These are phyloP conservation scores for Xylariaceae sp. DNA, from an alignment of 2,329 filamentous ascomycete species.

Conservation along the genomic window DNA sequence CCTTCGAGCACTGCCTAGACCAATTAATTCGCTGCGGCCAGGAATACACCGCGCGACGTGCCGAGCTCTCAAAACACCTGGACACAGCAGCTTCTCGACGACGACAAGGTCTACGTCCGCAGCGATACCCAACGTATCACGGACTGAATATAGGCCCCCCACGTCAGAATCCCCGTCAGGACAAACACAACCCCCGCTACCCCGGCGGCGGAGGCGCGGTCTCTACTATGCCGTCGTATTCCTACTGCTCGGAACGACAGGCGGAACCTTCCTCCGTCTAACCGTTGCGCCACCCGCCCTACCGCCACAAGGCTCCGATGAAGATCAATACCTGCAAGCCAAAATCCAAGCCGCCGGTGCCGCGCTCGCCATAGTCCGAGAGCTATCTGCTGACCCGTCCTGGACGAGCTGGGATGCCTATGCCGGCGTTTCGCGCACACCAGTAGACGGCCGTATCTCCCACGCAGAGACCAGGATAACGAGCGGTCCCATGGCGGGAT, in stretches of 20 bases:
- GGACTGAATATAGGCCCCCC: background rate
- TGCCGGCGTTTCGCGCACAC: slow-evolving; percentile 12
- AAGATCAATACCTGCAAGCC: slow-evolving; percentile 39
- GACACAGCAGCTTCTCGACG: slow-evolving; percentile 9
- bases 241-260: slow-evolving; percentile 37
- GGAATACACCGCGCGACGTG: background rate
- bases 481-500: slow-evolving; percentile 39
- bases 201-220: slow-evolving; percentile 18
- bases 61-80: background rate
- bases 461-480: slow-evolving; percentile 30
- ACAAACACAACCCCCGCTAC: slow-evolving; percentile 22
- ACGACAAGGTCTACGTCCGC: slow-evolving; percentile 2
- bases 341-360: slow-evolving; percentile 41
- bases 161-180: background rate
- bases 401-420: slow-evolving; percentile 42
- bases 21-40: slow-evolving; percentile 1
- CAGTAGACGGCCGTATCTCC: background rate
- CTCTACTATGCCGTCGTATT: slow-evolving; percentile 33
- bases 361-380: slow-evolving; percentile 45
- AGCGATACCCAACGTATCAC: slow-evolving; percentile 1
- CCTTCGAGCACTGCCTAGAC: slow-evolving; percentile 6
- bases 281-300: slow-evolving; percentile 41
- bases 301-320: slow-evolving; percentile 34
- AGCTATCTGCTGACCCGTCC: slow-evolving; percentile 40
- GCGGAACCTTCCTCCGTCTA: slow-evolving; percentile 37